phyloP scores from a whole-genome alignment of 148 eudicot species.

The Linanthus parryae region DNA sequence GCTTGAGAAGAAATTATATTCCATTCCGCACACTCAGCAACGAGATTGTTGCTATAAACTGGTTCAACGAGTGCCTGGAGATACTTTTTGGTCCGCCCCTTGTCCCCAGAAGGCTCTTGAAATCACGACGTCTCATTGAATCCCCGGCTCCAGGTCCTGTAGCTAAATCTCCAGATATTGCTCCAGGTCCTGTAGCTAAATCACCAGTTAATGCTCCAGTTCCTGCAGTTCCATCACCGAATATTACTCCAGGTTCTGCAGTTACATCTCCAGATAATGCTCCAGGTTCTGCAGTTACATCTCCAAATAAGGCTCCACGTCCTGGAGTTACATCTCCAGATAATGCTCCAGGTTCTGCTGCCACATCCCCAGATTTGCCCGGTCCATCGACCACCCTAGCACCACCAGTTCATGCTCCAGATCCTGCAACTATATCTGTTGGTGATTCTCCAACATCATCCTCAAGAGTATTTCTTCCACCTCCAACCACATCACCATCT shows the following conservation, averaged over 20 bases:
- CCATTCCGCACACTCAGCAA: neutral
- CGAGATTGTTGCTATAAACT: neutral
- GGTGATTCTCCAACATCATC: neutral
- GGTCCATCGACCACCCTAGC: neutral
- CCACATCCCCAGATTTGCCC: neutral
- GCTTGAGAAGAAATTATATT: neutral
- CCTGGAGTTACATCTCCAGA: neutral
- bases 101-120: constrained; percentile 4
- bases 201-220: neutral
- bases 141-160: neutral
- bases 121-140: neutral
- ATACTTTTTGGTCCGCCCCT: neutral
- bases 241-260: neutral
- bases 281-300: neutral
- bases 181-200: neutral
- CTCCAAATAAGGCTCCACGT: neutral
- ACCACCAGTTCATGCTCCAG: neutral
- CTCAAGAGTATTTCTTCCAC: neutral
- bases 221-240: neutral
- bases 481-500: neutral
- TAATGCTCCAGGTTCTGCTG: neutral
- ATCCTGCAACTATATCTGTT: neutral
- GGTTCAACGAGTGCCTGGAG: neutral
- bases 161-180: neutral
- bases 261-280: neutral